Evolutionary conservation across 1,284 basidiomycete genomes (phyloP).

Genomic region (Papiliotrema fonsecae): DNA sequence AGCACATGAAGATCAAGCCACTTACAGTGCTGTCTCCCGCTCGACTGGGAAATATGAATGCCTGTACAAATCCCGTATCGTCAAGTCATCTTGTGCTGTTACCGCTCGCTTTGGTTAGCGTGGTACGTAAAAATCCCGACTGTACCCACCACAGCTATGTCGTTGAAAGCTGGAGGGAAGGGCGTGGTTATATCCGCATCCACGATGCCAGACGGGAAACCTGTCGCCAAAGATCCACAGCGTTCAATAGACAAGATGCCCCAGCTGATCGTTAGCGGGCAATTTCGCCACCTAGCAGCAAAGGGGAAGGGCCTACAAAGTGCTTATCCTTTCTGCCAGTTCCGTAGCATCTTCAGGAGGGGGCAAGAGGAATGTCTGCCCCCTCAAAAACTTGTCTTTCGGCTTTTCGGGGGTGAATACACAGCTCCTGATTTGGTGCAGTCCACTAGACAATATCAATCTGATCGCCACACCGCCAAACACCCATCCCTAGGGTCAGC

Average conservation of each 20-base stretch:
- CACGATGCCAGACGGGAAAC: constrained; percentile 29
- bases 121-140: background rate
- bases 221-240: constrained; percentile 34
- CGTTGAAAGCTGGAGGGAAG: constrained; percentile 28
- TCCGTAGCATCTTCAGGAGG: constrained; percentile 41
- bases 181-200: constrained; percentile 43
- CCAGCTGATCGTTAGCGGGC: constrained; percentile 28
- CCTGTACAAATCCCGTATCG: constrained; percentile 34
- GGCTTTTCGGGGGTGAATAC: constrained; percentile 18
- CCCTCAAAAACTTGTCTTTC: constrained; percentile 30
- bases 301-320: constrained; percentile 44
- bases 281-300: too few species aligned
- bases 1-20: background rate
- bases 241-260: constrained; percentile 35
- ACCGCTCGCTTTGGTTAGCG: constrained; percentile 21
- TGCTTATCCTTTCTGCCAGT: constrained; percentile 39
- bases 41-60: constrained; percentile 14
- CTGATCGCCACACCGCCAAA: constrained; percentile 31
- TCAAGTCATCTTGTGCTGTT: constrained; percentile 30
- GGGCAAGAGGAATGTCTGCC: constrained; percentile 29
- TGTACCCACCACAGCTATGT: constrained; percentile 31
- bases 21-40: constrained; percentile 31
- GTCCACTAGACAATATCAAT: constrained; percentile 30
- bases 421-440: constrained; percentile 37
- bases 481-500: constrained; percentile 29